A percentile compares a stretch with the other conserved stretches of the same genome.
Evolutionary conservation across 176 grass and related monocot genomes (phyloP).

Genomic region (Cenchrus americanus): DNA sequence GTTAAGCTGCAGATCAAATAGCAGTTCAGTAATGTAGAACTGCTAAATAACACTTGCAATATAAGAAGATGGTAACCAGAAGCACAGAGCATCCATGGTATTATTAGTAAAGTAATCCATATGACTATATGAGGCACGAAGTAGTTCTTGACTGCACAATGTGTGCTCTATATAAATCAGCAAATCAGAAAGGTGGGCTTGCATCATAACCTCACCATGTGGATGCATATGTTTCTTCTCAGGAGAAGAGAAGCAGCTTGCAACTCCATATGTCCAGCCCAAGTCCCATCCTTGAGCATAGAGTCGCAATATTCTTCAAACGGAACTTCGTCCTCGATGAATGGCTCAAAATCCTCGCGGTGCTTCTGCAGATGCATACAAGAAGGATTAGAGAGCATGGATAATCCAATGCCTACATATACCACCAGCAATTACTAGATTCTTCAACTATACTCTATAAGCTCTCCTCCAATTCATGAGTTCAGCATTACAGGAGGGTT

Average conservation of each 20-base stretch:
- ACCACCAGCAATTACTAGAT: not conserved
- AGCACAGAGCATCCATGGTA: not conserved
- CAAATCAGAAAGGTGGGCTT: not conserved
- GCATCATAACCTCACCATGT: slow-evolving; percentile 58
- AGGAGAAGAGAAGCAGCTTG: slow-evolving; percentile 91
- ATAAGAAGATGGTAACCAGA: not conserved
- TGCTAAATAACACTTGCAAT: slow-evolving; percentile 1
- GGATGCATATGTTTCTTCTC: slow-evolving; percentile 88
- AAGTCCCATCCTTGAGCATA: slow-evolving; percentile 89
- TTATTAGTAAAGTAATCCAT: not conserved
- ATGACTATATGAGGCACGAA: not conserved
- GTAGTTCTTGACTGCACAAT: not conserved
- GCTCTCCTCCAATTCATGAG: not conserved
- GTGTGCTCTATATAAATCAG: not conserved
- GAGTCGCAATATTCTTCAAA: slow-evolving; percentile 85
- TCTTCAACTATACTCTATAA: not conserved
- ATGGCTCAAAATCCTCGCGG: slow-evolving; percentile 83
- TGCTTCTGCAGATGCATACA: slow-evolving; percentile 53
- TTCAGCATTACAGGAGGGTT: not conserved
- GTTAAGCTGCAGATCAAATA: slow-evolving; percentile 67
- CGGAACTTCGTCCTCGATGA: slow-evolving; percentile 88
- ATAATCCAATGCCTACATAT: not conserved
- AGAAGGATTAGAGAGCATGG: slow-evolving; percentile 15
- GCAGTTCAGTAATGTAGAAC: not conserved
- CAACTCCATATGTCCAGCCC: slow-evolving; percentile 96